Percentiles rank a stretch among this genome's conserved stretches.
Evolutionary conservation across 305 asterid genomes (phyloP).

Genomic region (Fraxinus greggii): DNA sequence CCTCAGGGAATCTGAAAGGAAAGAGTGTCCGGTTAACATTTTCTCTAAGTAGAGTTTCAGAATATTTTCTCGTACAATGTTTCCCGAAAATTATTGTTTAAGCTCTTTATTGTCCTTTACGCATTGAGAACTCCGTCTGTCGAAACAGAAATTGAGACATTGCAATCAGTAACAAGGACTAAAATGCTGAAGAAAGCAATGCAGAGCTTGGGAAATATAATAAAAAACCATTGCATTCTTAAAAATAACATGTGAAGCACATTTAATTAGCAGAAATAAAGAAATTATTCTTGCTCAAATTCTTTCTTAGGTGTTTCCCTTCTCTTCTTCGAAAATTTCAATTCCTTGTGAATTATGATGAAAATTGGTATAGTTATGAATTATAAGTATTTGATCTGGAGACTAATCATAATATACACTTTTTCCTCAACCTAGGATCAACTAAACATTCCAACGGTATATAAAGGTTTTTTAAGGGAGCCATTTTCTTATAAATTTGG

Average conservation of each 20-base stretch:
- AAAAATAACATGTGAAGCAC: background rate
- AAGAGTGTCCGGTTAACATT: background rate
- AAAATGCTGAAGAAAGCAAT: background rate
- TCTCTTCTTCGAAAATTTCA: background rate
- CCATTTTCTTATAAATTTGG: background rate
- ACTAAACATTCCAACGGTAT: background rate
- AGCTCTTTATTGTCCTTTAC: background rate
- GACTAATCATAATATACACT: background rate
- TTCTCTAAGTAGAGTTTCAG: constrained; percentile 1
- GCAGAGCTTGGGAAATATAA: background rate
- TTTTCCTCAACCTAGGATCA: background rate
- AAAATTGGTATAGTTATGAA: background rate
- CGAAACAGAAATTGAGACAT: background rate
- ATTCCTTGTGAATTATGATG: background rate
- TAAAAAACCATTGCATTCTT: background rate
- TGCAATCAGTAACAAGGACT: background rate
- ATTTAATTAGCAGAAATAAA: background rate
- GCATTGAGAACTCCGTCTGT: background rate
- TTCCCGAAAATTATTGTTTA: background rate
- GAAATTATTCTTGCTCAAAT: background rate
- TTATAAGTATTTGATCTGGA: background rate
- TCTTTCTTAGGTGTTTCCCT: background rate
- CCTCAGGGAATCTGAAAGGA: background rate
- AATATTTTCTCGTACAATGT: background rate
- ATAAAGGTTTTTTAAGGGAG: background rate